A percentile compares a stretch with the other conserved stretches of the same genome.
Conservation (phyloP, 257 asterid species). For the Ballota nigra region DNA sequence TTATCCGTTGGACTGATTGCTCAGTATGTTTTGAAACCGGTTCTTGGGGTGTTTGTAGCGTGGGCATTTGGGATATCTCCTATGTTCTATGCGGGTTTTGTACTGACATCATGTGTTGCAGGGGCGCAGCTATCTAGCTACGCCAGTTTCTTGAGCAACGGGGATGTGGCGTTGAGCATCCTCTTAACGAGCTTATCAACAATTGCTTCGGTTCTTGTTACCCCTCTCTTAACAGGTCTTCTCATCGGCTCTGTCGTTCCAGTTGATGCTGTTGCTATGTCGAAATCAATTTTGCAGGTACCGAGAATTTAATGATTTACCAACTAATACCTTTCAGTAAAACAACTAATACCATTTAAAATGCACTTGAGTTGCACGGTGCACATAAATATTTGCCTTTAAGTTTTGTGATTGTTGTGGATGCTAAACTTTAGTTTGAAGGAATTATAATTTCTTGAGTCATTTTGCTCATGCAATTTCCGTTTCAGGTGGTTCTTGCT, state of each 20-base stretch:
- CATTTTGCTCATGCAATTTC: constrained; percentile 6
- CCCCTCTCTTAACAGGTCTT: constrained; percentile 90
- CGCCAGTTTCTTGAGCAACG: constrained; percentile 93
- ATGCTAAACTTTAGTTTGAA: not conserved
- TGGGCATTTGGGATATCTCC: constrained; percentile 79
- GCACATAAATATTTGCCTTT: not conserved
- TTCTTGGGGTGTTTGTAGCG: constrained; percentile 78
- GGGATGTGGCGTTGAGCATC: constrained; percentile 93
- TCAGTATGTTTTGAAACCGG: constrained; percentile 83
- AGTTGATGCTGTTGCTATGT: constrained; percentile 92
- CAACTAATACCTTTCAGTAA: not conserved
- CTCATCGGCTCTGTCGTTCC: constrained; percentile 97
- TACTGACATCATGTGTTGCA: constrained; percentile 84
- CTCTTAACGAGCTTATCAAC: constrained; percentile 91
- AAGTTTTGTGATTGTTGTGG: not conserved
- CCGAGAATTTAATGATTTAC: not conserved
- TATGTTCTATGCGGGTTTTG: constrained; percentile 84
- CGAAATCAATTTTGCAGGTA: constrained; percentile 96
- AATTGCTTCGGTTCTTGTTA: constrained; percentile 77
- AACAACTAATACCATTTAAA: too few species aligned
- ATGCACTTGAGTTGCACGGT: not conserved
- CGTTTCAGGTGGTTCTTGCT: constrained; percentile 81
- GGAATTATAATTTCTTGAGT: not conserved
- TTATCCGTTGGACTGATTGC: constrained; percentile 74
- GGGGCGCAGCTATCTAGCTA: constrained; percentile 98